Evolutionary conservation across 352 stramenopile genomes (phyloP).

Genomic region (Globisporangium carolinianum): DNA sequence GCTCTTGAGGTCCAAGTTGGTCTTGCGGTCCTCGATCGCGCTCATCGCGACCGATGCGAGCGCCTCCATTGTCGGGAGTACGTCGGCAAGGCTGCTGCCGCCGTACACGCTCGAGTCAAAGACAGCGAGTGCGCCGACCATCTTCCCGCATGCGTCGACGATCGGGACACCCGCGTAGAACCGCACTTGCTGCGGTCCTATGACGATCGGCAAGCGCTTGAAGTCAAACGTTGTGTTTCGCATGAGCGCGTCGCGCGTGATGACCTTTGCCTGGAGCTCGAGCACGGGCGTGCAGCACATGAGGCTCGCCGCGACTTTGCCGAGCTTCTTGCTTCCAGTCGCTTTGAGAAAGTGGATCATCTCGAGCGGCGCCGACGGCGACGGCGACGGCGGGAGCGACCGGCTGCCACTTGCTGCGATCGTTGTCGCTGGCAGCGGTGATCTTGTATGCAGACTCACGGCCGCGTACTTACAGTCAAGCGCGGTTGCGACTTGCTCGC

Average conservation of each 20-base stretch:
- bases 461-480: conserved; percentile 49
- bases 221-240: conserved; percentile 39
- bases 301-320: conserved; percentile 49
- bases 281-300: conserved; percentile 68
- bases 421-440: not conserved
- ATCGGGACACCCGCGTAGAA: conserved; percentile 73
- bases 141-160: conserved; percentile 28
- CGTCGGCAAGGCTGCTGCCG: conserved; percentile 29
- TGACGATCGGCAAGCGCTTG: conserved; percentile 51
- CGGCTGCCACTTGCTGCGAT: not conserved
- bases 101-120: conserved; percentile 43
- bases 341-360: conserved; percentile 45
- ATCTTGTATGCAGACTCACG: conserved; percentile 40
- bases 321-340: conserved; percentile 33
- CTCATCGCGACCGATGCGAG: conserved; percentile 27
- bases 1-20: conserved; percentile 37
- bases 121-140: conserved; percentile 54
- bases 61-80: conserved; percentile 31
- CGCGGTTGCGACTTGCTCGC: conserved; percentile 31
- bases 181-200: conserved; percentile 53
- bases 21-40: conserved; percentile 33
- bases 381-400: conserved; percentile 7
- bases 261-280: conserved; percentile 25
- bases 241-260: conserved; percentile 39
- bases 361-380: conserved; percentile 13